Evolutionary conservation across 192 early-diverging fungal genomes (phyloP).

Genomic region (Podochytrium sp.): DNA sequence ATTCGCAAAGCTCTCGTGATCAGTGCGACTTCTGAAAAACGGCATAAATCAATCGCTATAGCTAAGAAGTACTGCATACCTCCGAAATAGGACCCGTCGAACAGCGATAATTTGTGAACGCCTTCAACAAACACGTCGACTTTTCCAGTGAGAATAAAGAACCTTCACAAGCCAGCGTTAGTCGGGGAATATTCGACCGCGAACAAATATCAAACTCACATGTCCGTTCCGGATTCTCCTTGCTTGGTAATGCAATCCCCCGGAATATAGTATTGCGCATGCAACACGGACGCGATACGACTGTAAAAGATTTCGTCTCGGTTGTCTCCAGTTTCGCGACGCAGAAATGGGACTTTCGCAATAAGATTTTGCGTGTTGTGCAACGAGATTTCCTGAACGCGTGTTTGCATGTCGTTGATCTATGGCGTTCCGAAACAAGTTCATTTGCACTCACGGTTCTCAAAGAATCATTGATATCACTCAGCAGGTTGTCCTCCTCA

Average conservation of each 20-base stretch:
- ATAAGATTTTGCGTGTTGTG: constrained; percentile 50
- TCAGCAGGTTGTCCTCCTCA: constrained; percentile 25
- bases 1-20: not conserved
- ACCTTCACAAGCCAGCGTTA: constrained; percentile 54
- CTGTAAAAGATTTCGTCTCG: constrained; percentile 50
- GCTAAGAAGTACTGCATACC: not conserved
- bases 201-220: too few relatives aligned
- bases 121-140: constrained; percentile 24
- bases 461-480: constrained; percentile 17
- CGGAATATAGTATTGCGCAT: constrained; percentile 20
- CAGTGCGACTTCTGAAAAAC: not conserved
- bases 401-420: not conserved
- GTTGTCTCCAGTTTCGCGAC: constrained; percentile 37
- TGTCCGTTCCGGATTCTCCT: constrained; percentile 23
- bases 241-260: constrained; percentile 32
- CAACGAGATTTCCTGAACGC: constrained; percentile 47
- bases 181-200: too few relatives aligned
- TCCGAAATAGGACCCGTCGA: constrained; percentile 42
- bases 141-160: constrained; percentile 37
- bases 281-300: constrained; percentile 41
- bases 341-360: constrained; percentile 49
- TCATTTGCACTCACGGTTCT: not conserved
- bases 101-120: not conserved
- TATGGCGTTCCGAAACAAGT: not conserved
- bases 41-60: not conserved